Evolutionary conservation across 805 yeast species (phyloP).

Genomic region (Clavispora santaluciae): DNA sequence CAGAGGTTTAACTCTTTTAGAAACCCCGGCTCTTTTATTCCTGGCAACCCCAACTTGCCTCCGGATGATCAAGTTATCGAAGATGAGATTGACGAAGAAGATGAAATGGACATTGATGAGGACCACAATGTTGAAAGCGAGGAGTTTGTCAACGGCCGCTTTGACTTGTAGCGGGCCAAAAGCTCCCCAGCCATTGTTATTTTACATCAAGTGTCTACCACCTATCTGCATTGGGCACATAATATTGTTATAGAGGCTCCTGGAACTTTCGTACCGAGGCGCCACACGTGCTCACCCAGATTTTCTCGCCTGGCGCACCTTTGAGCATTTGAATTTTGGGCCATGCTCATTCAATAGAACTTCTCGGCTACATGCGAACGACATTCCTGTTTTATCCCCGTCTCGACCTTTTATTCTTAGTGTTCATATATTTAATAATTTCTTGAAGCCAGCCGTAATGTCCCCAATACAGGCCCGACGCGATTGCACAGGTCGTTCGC

Average conservation of each 20-base stretch:
- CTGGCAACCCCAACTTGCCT: conserved; percentile 74
- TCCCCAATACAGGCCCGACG: too few relatives aligned
- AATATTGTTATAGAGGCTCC: not conserved
- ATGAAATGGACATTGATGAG: conserved; percentile 45
- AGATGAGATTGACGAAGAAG: conserved; percentile 44
- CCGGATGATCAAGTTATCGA: conserved; percentile 83
- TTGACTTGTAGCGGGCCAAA: conserved; percentile 72
- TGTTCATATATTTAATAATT: not conserved
- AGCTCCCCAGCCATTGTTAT: too few relatives aligned
- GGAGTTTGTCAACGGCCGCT: conserved; percentile 84
- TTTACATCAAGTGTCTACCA: too few relatives aligned
- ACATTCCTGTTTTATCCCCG: too few relatives aligned
- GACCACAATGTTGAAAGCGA: conserved; percentile 65
- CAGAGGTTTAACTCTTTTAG: conserved; percentile 34
- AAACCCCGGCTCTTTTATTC: conserved; percentile 66
- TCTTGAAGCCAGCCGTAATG: too few relatives aligned
- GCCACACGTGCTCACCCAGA: not conserved
- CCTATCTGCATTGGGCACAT: not conserved
- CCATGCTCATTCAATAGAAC: not conserved
- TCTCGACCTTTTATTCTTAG: not conserved
- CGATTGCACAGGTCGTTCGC: not conserved
- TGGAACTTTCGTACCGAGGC: too few relatives aligned
- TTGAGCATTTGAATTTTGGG: too few relatives aligned
- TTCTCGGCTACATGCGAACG: too few relatives aligned
- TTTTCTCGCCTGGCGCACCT: too few relatives aligned